Evolutionary conservation across 768 basidiomycete species (phyloP).

Genomic region (Lactifluus pinguis): DNA sequence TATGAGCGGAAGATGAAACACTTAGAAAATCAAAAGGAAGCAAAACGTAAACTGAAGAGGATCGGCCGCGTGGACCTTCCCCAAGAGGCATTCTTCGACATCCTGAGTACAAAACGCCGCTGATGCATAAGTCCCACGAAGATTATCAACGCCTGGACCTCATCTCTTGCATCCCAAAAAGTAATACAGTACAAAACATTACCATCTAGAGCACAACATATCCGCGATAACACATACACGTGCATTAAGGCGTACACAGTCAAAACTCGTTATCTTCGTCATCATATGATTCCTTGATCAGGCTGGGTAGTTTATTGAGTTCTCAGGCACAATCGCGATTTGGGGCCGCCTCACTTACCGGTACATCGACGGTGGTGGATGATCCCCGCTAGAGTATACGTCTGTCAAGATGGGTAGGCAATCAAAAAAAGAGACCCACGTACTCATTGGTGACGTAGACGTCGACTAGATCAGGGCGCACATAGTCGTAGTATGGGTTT

Average conservation of each 20-base stretch:
- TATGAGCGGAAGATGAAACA: conserved; percentile 91
- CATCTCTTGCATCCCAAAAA: background rate
- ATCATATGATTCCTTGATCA: conserved; percentile 92
- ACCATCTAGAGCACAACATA: conserved; percentile 8
- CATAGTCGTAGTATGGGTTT: conserved; percentile 96
- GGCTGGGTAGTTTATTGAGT: conserved; percentile 31
- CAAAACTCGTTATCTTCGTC: conserved; percentile 86
- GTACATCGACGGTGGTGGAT: conserved; percentile 91
- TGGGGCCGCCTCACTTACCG: conserved; percentile 36
- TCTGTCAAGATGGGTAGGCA: background rate
- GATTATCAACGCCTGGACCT: background rate
- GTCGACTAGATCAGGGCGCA: conserved; percentile 84
- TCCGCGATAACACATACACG: conserved; percentile 6
- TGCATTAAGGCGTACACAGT: conserved; percentile 7
- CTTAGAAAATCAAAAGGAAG: conserved; percentile 85
- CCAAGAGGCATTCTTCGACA: conserved; percentile 92
- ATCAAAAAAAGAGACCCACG: conserved; percentile 29
- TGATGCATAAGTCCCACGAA: conserved; percentile 3
- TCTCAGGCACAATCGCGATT: background rate
- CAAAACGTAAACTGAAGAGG: conserved; percentile 82
- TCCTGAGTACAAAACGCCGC: conserved; percentile 54
- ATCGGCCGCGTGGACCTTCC: conserved; percentile 85
- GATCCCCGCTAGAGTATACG: conserved; percentile 63
- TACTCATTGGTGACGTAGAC: conserved; percentile 97
- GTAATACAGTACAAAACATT: conserved; percentile 7